phyloP scores from a whole-genome alignment of 495 filamentous ascomycete genomes.

The Ramalina intermedia region DNA sequence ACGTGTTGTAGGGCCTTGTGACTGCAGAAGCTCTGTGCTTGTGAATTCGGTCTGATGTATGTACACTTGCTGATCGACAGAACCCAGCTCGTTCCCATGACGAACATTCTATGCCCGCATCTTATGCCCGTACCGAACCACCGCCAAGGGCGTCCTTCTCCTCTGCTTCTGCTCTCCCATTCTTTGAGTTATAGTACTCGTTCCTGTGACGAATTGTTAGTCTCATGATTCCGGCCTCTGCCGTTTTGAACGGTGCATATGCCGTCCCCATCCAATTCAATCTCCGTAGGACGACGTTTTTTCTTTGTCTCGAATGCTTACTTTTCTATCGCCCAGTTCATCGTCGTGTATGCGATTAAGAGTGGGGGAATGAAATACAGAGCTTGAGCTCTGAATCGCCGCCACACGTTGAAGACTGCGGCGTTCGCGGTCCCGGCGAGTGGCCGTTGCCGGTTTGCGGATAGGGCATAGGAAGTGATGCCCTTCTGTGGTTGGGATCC shows the following conservation, averaged over 20 bases:
- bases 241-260: no score
- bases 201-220: slow-evolving; percentile 40
- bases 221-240: no score
- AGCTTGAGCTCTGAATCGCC: slow-evolving; percentile 48
- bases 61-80: no score
- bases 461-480: slow-evolving; percentile 45
- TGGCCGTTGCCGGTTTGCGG: slow-evolving; percentile 50
- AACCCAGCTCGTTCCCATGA: no score
- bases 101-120: slow-evolving; percentile 7
- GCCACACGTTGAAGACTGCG: slow-evolving; percentile 51
- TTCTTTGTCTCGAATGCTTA: slow-evolving; percentile 27
- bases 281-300: neutral
- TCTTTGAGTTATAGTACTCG: slow-evolving; percentile 85
- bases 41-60: no score
- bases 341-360: slow-evolving; percentile 53
- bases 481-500: slow-evolving; percentile 45
- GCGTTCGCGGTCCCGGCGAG: slow-evolving; percentile 45
- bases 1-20: no score
- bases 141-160: slow-evolving; percentile 25
- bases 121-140: slow-evolving; percentile 14
- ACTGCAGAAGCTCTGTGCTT: no score
- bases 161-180: slow-evolving; percentile 49
- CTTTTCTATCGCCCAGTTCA: slow-evolving; percentile 81
- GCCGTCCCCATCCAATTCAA: neutral
- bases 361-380: slow-evolving; percentile 75